Evolutionary conservation across 2,329 filamentous ascomycete species (phyloP), one percentile per base, ranked within the genome.

Genomic region (Clonostachys byssicola): DNA sequence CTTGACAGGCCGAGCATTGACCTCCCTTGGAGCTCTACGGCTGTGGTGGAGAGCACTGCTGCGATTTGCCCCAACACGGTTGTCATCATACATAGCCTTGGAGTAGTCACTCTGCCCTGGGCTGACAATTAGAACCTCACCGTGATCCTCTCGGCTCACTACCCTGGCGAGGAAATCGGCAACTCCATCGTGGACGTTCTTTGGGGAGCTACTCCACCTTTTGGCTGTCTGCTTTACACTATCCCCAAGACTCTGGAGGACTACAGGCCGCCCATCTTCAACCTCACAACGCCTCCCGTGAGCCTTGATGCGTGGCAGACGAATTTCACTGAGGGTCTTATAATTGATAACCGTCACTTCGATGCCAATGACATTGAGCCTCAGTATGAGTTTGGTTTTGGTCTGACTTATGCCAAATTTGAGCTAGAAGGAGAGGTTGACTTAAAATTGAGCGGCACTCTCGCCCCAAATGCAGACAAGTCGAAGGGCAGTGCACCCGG

Each of bases 341-440:
- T 83, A 66, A 83, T 86, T 54, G 83, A 86, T 65, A 86, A 87
- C 71, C 78, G 81, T 39, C 72, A 77, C 55, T 85, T 86, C 47
- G 83, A 86, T 61, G 71, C 76, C 49, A 63, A 75, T 47, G 72
- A 78, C 61, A 78, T 83, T 49, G 70, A 70, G 3, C 80, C 82
- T 2, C 73, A 76, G 47, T 86, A 81, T 64, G 81, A 85, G 56
- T 86, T 87, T 54, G 83, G 83, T 20, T 84, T 78, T 55, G 87
- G 87, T 1, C 73, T 90, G 1, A 83, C 78, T 1, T 89, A 88
- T 66, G 85, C 85, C 12, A 78, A 71, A 12, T 85, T 85, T 58
- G 66, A 71, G 39, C 72, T 80, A 52, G 46, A 59, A 12, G 23
- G 23, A 30, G 36, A 39, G 49, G 55, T 61, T 33, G 46, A 48